Conservation (phyloP, 257 asterid genomes). For the Hygrophila difformis region DNA sequence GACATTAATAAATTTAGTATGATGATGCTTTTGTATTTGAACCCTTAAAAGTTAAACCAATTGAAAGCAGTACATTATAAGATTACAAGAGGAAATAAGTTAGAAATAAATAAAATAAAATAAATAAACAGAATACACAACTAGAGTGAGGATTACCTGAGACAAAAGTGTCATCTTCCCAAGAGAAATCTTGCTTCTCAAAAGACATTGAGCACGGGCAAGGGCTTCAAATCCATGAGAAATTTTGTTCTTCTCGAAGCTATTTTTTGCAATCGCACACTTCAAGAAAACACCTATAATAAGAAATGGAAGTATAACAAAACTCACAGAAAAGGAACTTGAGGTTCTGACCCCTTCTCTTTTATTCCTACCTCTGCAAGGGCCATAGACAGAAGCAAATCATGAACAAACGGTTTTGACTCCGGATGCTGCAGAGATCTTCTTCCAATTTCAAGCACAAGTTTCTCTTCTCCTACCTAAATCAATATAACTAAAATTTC, state of each 20-base stretch:
- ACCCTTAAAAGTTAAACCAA: too few species aligned
- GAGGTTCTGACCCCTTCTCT: constrained; percentile 36
- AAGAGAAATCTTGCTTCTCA: constrained; percentile 82
- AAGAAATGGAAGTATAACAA: constrained; percentile 66
- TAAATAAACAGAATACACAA: constrained; percentile 4
- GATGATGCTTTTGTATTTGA: too few species aligned
- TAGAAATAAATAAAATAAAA: too few species aligned
- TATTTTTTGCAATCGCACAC: constrained; percentile 91
- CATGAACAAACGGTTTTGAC: constrained; percentile 78
- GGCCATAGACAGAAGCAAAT: constrained; percentile 90
- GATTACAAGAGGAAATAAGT: too few species aligned
- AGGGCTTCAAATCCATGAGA: constrained; percentile 99
- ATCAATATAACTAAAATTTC: constrained; percentile 22
- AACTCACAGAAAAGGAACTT: constrained; percentile 30
- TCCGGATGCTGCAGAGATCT: constrained; percentile 73
- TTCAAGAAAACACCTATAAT: constrained; percentile 77
- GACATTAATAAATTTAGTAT: too few species aligned
- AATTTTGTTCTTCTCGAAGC: constrained; percentile 84
- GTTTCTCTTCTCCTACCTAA: constrained; percentile 91
- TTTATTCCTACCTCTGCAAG: constrained; percentile 82
- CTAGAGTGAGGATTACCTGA: constrained; percentile 47
- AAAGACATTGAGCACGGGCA: constrained; percentile 92
- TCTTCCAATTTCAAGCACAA: constrained; percentile 85
- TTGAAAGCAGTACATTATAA: too few species aligned
- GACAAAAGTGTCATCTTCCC: constrained; percentile 78